Base-by-base conservation (phyloP, 306 rosid genomes). In the Quercus suber region DNA sequence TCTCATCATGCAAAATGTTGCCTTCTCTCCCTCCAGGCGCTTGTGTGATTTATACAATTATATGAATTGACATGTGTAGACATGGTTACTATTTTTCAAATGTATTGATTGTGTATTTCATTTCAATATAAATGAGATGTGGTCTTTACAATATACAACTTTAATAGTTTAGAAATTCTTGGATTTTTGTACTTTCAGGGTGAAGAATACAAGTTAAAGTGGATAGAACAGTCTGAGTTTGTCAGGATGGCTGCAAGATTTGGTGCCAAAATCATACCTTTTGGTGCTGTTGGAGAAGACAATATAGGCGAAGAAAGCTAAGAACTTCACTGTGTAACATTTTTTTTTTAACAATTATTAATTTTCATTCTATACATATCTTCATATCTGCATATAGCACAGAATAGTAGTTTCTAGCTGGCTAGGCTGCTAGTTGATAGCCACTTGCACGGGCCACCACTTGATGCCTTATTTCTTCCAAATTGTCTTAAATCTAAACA, bases 201-300 rank as follows among this genome's bases (percentile, higher is more conserved):
- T 61, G 99, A 95, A 87, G 91, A 89, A 73, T 91, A 92, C 82
- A 91, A 89, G 83, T 78, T 95, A 49, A 91, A 92, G 90, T 95
- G 99, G 99, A 97, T 97, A 1, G 94, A 95, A 78, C 92, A 80
- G 80, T 87, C 97, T 1, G 97, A 95, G 86, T 95, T 95, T 90
- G 93, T 95, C 60, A 88, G 97, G 76, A 91, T 92, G 97, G 97
- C 99, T 58, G 90, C 93, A 20, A 88, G 92, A 84, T 95, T 95
- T 82, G 97, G 97, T 84, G 95, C 97, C 78, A 95, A 87, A 89
- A 95, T 95, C 41, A 81, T 92, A 69, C 97, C 97, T 76, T 95
- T 95, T 80, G 99, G 97, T 63, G 82, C 69, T 51, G 92, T 94
- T 83, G 99, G 99, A 73, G 97, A 92, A 88, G 99, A 95, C 84